Evolutionary conservation across 2,329 filamentous ascomycete species (phyloP), one percentile per base, ranked within the genome.

Genomic region (Fusarium coffeatum): DNA sequence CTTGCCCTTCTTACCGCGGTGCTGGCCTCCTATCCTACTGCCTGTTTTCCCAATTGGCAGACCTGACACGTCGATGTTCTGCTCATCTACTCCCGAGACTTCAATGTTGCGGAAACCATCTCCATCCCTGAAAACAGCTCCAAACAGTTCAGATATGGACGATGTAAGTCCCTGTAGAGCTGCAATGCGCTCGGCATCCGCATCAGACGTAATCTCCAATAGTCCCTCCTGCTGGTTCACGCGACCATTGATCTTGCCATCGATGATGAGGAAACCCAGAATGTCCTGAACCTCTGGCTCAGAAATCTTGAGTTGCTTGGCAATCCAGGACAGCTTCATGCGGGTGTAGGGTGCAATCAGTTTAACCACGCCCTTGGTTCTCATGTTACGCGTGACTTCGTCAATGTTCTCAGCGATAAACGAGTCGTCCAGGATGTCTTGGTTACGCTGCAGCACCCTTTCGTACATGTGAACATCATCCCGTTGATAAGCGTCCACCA

Each of bases 351-450:
- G 96, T 7, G 94, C 94, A 69, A 98, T 96, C 25, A 98, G 86
- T 82, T 96, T 97, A 69, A 97, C 83, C 12, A 98, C 90, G 2
- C 94, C 95, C 85, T 98, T 98, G 71, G 94, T 98, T 57, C 96
- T 92, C 92, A 99, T 97, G 80, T 96, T 98, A 45, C 96, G 92
- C 55, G 95, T 99, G 60, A 99, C 95, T 82, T 99, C 96, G 80
- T 98, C 96, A 73, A 99, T 99, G 78, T 99, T 98, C 82, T 98
- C 96, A 28, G 95, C 95, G 74, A 99, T 99, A 82, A 98, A 99
- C 0, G 93, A 90, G 79, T 99, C 96, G 15, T 91, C 89, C 41
- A 98, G 86, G 27, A 99, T 90, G 77, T 98, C 96, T 76, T 90
- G 91, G 82, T 98, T 97, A 76, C 90, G 90, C 75, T 93, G 90